Evolutionary conservation across 2,329 filamentous ascomycete genomes (phyloP).

Genomic region (Microascus cirrosus): DNA sequence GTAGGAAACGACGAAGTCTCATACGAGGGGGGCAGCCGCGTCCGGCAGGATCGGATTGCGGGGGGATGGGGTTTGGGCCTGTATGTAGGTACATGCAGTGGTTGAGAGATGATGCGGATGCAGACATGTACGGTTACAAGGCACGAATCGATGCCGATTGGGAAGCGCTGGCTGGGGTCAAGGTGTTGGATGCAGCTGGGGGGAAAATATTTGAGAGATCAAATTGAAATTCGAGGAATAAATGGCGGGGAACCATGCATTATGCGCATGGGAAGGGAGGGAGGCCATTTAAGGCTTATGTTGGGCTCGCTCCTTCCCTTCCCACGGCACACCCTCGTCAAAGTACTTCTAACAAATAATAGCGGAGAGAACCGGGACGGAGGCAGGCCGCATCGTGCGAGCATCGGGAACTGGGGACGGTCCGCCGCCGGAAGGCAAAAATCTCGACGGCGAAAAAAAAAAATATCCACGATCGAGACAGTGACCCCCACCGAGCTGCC

Average conservation of each 20-base stretch:
- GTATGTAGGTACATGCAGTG: neutral
- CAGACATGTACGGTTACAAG: neutral
- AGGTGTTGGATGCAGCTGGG: neutral
- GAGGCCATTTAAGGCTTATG: neutral
- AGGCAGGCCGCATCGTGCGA: neutral
- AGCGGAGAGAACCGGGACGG: neutral
- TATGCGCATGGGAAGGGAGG: neutral
- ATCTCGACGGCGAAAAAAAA: neutral
- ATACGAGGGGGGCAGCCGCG: neutral
- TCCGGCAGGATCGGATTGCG: neutral
- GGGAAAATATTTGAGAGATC: neutral
- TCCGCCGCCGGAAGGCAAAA: neutral
- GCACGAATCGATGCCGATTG: neutral
- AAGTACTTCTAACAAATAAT: neutral
- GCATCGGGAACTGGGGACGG: neutral
- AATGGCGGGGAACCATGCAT: neutral
- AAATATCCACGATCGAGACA: neutral
- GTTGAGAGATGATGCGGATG: neutral
- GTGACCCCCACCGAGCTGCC: neutral
- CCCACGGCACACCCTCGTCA: neutral
- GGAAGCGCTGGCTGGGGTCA: neutral
- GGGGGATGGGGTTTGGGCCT: neutral
- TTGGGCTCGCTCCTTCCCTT: neutral
- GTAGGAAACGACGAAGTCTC: neutral
- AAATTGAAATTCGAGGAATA: neutral